Percentiles rank a stretch among this genome's conserved stretches.
These are phyloP conservation scores for Croton laevigatus DNA, from an alignment of 441 rosid genomes.

Conservation along the genomic window DNA sequence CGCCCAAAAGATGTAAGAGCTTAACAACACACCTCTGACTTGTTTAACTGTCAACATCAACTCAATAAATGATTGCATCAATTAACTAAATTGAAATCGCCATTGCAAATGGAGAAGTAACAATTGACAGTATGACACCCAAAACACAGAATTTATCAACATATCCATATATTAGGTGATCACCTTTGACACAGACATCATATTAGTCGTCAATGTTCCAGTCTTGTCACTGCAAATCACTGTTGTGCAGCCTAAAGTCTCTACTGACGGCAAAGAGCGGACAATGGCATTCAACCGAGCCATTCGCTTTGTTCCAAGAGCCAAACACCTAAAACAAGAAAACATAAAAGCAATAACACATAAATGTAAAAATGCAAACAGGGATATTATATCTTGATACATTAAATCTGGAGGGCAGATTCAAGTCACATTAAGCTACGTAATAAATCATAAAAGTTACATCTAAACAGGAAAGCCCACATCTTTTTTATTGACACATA, in stretches of 20 bases:
- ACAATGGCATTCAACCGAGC: constrained; percentile 99
- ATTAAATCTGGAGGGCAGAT: background rate
- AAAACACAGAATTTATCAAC: background rate
- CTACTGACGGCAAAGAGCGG: constrained; percentile 97
- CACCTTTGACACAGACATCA: constrained; percentile 99
- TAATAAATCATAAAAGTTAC: background rate
- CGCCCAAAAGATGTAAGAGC: background rate
- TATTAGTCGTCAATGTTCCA: constrained; percentile 96
- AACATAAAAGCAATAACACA: constrained; percentile 19
- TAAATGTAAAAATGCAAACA: background rate
- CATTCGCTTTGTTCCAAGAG: constrained; percentile 99
- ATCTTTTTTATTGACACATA: background rate
- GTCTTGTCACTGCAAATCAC: constrained; percentile 99
- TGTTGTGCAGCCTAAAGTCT: constrained; percentile 97
- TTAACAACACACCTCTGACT: background rate
- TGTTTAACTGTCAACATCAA: background rate
- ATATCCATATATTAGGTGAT: constrained; percentile 22
- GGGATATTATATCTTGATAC: background rate
- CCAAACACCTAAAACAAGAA: constrained; percentile 72
- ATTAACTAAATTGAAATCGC: background rate
- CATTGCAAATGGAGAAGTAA: background rate
- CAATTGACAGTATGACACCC: background rate
- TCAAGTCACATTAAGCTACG: background rate
- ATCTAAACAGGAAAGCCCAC: background rate
- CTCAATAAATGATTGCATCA: background rate